Evolutionary conservation across 371 early-diverging fungal genomes (phyloP), one percentile per base, ranked within the genome.

Genomic region (Mortierella sp.): DNA sequence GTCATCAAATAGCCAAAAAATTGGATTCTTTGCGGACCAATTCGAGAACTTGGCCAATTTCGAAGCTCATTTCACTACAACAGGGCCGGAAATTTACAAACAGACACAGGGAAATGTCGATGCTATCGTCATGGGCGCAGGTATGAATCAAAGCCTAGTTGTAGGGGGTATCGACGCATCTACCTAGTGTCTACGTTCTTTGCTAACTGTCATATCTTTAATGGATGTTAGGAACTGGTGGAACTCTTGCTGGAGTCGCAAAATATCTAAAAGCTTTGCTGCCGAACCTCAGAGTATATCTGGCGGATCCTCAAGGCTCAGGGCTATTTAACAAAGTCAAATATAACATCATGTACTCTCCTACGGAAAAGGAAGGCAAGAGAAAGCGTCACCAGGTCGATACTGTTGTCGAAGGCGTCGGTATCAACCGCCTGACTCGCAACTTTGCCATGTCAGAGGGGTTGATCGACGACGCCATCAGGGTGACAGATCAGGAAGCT

Each of bases 351-450:
- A 92, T 98, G 94, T 99, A 95, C 86, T 84, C 96, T 0, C 90
- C 93, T 1, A 89, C 90, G 6, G 97, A 97, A 75, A 89, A 92
- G 39, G 99, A 99, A 84, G 99, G 99, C 5, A 94, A 89, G 9
- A 86, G 99, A 20, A 87, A 88, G 62, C 90, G 98, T 10, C 97
- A 99, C 83, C 98, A 99, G 80, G 95, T 97, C 26, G 99, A 98
- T 78, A 94, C 98, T 14, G 90, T 98, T 12, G 97, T 99, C 0
- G 98, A 99, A 84, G 99, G 98, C 0, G 92, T 99, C 6, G 99
- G 98, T 0, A 92, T 97, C 74, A 98, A 97, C 83, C 90, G 99
- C n/a, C 67, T 97, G 68, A 98, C 99, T 11, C 83, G 87, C 22
- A 98, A 98, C 80, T 95, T 98, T 85, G 88, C 88, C 58, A 77